A percentile compares a stretch with the other conserved stretches of the same genome.
phyloP scores from a whole-genome alignment of 768 basidiomycete species.

The Dendrothele bispora region DNA sequence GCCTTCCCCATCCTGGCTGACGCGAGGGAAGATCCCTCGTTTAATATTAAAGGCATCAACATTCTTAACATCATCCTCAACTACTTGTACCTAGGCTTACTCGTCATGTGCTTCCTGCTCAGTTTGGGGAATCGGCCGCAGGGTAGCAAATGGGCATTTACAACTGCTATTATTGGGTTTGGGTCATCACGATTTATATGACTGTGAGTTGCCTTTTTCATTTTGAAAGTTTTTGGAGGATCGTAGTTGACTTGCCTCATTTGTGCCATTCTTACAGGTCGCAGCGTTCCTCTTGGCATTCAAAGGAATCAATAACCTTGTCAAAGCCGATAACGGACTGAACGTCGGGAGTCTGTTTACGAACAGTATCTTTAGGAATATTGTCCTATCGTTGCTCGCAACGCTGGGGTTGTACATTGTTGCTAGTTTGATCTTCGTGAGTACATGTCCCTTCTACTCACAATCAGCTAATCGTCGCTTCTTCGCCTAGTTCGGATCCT shows the following conservation, averaged over 20 bases:
- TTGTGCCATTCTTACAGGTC: slow-evolving; percentile 40
- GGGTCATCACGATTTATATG: slow-evolving; percentile 96
- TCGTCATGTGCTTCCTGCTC: slow-evolving; percentile 86
- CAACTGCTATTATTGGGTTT: slow-evolving; percentile 83
- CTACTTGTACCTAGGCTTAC: slow-evolving; percentile 85
- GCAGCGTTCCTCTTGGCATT: slow-evolving; percentile 82
- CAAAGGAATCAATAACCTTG: slow-evolving; percentile 71
- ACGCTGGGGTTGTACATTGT: slow-evolving; percentile 89
- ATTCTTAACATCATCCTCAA: slow-evolving; percentile 76
- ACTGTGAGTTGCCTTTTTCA: slow-evolving; percentile 57
- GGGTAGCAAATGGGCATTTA: slow-evolving; percentile 87
- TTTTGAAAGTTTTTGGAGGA: not conserved
- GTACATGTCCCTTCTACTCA: slow-evolving; percentile 30
- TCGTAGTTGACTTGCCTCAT: too few species aligned
- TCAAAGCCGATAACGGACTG: slow-evolving; percentile 44
- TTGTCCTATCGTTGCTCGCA: slow-evolving; percentile 56
- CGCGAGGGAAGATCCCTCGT: slow-evolving; percentile 67
- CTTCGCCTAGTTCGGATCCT: slow-evolving; percentile 80
- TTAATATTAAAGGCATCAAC: slow-evolving; percentile 61
- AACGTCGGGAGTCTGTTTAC: slow-evolving; percentile 62
- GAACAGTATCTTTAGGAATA: slow-evolving; percentile 82
- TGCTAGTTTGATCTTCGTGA: slow-evolving; percentile 80
- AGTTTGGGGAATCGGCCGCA: slow-evolving; percentile 91
- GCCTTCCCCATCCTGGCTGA: slow-evolving; percentile 77
- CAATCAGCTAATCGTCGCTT: not conserved